Conservation (phyloP, 2,329 filamentous ascomycete genomes). For the Colletotrichum sp. region DNA sequence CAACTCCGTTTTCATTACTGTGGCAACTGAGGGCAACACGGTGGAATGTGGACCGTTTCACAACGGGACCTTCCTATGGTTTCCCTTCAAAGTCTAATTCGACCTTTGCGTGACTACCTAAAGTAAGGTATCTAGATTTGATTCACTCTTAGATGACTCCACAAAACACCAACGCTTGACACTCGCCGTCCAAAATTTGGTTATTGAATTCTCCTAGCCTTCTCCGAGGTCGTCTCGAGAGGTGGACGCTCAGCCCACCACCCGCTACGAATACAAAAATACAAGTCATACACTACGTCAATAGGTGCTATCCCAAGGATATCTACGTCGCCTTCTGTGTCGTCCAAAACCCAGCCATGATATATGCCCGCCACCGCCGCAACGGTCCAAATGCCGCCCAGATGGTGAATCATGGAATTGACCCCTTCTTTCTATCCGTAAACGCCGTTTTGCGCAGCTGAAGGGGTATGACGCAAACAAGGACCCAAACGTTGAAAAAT, state of each 20-base stretch:
- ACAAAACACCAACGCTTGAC: not conserved
- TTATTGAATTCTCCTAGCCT: not conserved
- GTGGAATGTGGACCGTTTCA: not conserved
- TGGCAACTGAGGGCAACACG: not conserved
- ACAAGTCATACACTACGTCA: slow-evolving; percentile 8
- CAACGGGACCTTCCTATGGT: not conserved
- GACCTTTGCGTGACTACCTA: not conserved
- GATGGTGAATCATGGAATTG: not conserved
- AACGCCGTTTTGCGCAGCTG: slow-evolving; percentile 18
- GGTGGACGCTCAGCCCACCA: not conserved
- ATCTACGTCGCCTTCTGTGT: not conserved
- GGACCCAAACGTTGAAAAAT: not conserved
- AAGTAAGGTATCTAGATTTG: not conserved
- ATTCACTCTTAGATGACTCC: not conserved
- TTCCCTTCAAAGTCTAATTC: not conserved
- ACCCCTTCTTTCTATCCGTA: slow-evolving; percentile 2
- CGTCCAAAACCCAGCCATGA: slow-evolving; percentile 7
- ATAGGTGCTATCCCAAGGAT: not conserved
- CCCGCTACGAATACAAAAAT: not conserved
- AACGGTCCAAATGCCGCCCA: slow-evolving; percentile 11
- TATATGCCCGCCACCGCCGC: not conserved
- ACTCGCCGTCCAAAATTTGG: not conserved
- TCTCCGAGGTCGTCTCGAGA: not conserved
- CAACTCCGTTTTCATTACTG: not conserved
- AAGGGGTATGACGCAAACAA: slow-evolving; percentile 21